These are phyloP conservation scores for Diaporthe amygdali DNA, from an alignment of 2,329 filamentous ascomycete genomes.

Conservation along the genomic window DNA sequence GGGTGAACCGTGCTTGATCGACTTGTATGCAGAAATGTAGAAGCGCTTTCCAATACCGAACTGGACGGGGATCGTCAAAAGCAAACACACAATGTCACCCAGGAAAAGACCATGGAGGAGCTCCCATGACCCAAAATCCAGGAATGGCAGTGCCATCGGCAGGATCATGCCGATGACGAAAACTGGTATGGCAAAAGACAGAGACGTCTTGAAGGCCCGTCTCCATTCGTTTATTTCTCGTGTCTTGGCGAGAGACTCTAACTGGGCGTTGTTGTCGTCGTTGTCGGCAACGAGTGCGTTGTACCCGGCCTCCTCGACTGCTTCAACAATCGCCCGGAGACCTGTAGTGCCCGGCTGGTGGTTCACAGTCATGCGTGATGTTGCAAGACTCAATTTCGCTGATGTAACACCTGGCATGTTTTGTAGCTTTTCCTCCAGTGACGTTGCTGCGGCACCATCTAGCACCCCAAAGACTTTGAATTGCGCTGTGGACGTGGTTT, in stretches of 20 bases:
- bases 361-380: conserved; percentile 73
- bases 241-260: conserved; percentile 95
- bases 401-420: conserved; percentile 73
- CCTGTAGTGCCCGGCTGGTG: conserved; percentile 77
- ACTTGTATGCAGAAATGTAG: conserved; percentile 92
- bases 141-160: conserved; percentile 77
- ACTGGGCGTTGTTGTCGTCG: conserved; percentile 95
- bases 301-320: conserved; percentile 80
- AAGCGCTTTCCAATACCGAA: conserved; percentile 96
- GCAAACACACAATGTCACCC: conserved; percentile 83
- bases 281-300: conserved; percentile 90
- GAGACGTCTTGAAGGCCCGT: conserved; percentile 76
- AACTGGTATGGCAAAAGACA: conserved; percentile 86
- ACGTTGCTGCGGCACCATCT: conserved; percentile 73
- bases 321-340: conserved; percentile 80
- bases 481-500: conserved; percentile 67
- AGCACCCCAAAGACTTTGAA: conserved; percentile 85
- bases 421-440: conserved; percentile 72
- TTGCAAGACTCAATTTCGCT: conserved; percentile 76
- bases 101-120: conserved; percentile 80
- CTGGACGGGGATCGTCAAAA: conserved; percentile 89
- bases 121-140: conserved; percentile 78
- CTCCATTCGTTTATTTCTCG: conserved; percentile 95
- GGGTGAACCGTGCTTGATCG: conserved; percentile 84
- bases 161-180: conserved; percentile 93